Percentiles rank a stretch among this genome's conserved stretches.
These are phyloP conservation scores for Lactarius hengduanensis DNA, from an alignment of 768 basidiomycete genomes.

Conservation along the genomic window DNA sequence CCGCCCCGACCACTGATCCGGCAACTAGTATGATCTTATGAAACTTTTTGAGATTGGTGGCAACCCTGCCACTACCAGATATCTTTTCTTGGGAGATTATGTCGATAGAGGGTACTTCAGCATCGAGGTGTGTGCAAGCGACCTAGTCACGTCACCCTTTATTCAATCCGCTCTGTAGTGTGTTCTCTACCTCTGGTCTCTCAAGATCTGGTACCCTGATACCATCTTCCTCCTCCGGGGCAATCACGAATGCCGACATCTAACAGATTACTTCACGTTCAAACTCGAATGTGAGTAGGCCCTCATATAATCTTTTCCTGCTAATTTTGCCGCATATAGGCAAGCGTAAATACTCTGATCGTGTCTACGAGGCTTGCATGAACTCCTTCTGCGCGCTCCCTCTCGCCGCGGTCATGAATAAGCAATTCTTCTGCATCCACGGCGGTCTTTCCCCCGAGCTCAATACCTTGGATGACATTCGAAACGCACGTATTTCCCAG, in stretches of 20 bases:
- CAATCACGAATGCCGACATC: constrained; percentile 97
- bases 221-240: constrained; percentile 95
- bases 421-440: constrained; percentile 98
- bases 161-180: constrained; percentile 53
- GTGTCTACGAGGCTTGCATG: constrained; percentile 97
- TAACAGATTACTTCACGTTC: constrained; percentile 99
- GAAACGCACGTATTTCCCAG: constrained; percentile 53
- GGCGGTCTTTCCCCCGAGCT: constrained; percentile 96
- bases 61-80: constrained; percentile 69
- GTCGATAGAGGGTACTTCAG: constrained; percentile 77
- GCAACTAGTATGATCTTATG: constrained; percentile 67
- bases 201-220: constrained; percentile 99
- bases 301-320: not conserved
- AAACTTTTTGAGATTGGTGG: constrained; percentile 78
- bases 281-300: constrained; percentile 86
- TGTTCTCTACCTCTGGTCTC: constrained; percentile 94
- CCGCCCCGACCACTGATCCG: constrained; percentile 20
- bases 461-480: constrained; percentile 92
- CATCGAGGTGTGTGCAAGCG: constrained; percentile 50
- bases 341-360: constrained; percentile 98
- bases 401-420: constrained; percentile 98
- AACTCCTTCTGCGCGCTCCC: constrained; percentile 95
- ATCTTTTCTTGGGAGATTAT: constrained; percentile 74
- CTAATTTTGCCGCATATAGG: constrained; percentile 45
- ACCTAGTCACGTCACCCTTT: constrained; percentile 14